Base-by-base conservation (phyloP, 2,329 filamentous ascomycete species). In the Aspergillus ustus region DNA sequence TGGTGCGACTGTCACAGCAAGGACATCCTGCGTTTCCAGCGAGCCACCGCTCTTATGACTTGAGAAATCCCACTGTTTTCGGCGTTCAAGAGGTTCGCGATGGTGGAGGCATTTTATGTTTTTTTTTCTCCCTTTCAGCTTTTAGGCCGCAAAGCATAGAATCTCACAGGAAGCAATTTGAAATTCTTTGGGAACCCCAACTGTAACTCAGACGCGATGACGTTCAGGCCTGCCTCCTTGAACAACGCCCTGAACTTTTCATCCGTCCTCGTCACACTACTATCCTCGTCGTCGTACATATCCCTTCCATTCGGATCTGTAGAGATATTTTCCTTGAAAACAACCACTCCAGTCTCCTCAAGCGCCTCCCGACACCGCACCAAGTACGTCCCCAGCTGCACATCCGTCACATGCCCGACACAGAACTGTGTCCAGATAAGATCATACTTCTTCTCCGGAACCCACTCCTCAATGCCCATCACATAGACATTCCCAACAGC, bases 371-470 rank as follows among this genome's bases (percentile, higher is more conserved):
- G 84, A 73, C 91, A 91, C 28, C 86, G 82, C 59, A 78, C 68
- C 17, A 97, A 77, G 70, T 89, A 96, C 2, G 79, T 79, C 1
- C 90, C 81, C 4, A 97, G 73, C 73, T 96, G 87, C 7, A 77
- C 77, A 72, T 97, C 92, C 0, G 86, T 92, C 58, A 97, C 80
- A 75, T 97, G 90, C 25, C 91, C 90, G 7, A 94, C 77, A 75
- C 93, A 97, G 93, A 93, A 97, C 76, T 97, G 93, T 56, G 86
- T 89, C 91, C 92, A 97, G 63, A 97, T 87, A 50, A 97, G 75
- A 73, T 93, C 90, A 76, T 97, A 97, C 52, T 78, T 74, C 8
- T 76, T 76, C 53, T 65, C 64, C 4, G 75, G 78, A 0, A 83
- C 81, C 91, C 91, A 96, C 29, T 85, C 83, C 75, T 96, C 89